These are phyloP conservation scores for Corrigiola litoralis DNA, from an alignment of 179 eudicot species.

Conservation along the genomic window DNA sequence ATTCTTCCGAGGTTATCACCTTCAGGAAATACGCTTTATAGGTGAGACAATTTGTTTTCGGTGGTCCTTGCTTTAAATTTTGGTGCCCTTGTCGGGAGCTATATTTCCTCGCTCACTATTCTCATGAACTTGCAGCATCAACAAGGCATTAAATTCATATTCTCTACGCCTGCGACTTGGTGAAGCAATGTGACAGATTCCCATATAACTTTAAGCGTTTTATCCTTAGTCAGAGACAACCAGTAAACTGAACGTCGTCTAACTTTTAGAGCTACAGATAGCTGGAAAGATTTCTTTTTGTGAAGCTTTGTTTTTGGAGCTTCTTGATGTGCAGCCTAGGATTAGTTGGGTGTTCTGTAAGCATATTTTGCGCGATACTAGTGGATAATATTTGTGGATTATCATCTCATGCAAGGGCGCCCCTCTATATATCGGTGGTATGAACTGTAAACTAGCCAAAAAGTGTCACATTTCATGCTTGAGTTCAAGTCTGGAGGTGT, in stretches of 20 bases:
- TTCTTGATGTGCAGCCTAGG: slow-evolving; percentile 4
- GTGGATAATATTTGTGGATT: too few relatives aligned
- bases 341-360: neutral
- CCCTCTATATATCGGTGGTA: too few relatives aligned
- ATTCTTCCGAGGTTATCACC: slow-evolving; percentile 32
- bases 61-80: neutral
- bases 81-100: neutral
- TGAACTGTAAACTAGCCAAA: too few relatives aligned
- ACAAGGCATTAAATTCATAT: slow-evolving; percentile 30
- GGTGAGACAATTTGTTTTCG: slow-evolving; percentile 20
- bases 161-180: slow-evolving; percentile 25
- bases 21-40: slow-evolving; percentile 24
- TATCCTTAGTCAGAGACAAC: neutral
- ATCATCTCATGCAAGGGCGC: too few relatives aligned
- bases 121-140: slow-evolving; percentile 28
- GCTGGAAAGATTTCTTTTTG: neutral
- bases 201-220: neutral
- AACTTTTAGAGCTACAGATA: neutral
- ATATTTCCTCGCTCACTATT: neutral
- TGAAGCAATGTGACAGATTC: slow-evolving; percentile 13
- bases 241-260: neutral
- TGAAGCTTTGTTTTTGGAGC: neutral
- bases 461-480: too few relatives aligned
- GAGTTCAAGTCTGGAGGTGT: too few relatives aligned
- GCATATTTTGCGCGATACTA: too few relatives aligned